These are phyloP conservation scores for Pseudopyrenochaeta lycopersici DNA, from an alignment of 2,329 filamentous ascomycete genomes.

Conservation along the genomic window DNA sequence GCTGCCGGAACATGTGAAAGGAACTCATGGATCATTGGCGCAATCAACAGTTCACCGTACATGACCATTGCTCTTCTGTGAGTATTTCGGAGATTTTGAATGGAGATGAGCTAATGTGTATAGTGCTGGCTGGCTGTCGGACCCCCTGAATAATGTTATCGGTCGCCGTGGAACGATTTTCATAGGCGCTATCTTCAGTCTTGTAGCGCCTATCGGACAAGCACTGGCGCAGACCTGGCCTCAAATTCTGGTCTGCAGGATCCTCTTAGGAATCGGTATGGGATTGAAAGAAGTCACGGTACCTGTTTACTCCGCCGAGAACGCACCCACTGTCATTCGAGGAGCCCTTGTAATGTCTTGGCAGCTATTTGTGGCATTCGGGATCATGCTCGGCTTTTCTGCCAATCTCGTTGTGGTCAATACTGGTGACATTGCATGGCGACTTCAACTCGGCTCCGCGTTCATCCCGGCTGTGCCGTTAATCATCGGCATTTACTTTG, in stretches of 20 bases:
- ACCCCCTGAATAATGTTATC: conserved; percentile 36
- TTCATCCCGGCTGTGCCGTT: conserved; percentile 38
- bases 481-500: conserved; percentile 37
- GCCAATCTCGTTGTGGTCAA: conserved; percentile 47
- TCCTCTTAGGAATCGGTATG: conserved; percentile 48
- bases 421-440: conserved; percentile 33
- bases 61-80: conserved; percentile 14
- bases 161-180: conserved; percentile 44
- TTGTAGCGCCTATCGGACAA: conserved; percentile 16
- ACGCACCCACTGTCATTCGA: conserved; percentile 48
- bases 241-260: conserved; percentile 12
- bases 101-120: not conserved
- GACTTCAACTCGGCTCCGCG: conserved; percentile 39
- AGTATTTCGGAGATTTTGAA: conserved; percentile 8
- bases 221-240: conserved; percentile 18
- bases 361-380: conserved; percentile 50
- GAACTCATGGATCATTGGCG: conserved; percentile 26
- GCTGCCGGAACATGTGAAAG: conserved; percentile 17
- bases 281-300: conserved; percentile 50
- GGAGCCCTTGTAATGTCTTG: conserved; percentile 53
- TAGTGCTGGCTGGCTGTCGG: conserved; percentile 32
- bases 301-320: conserved; percentile 53
- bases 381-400: conserved; percentile 38
- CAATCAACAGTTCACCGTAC: conserved; percentile 20
- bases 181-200: conserved; percentile 34